Percentiles rank a stretch among this genome's conserved stretches.
Conservation (phyloP, 495 filamentous ascomycete species). For the Stereocaulon alpinum region DNA sequence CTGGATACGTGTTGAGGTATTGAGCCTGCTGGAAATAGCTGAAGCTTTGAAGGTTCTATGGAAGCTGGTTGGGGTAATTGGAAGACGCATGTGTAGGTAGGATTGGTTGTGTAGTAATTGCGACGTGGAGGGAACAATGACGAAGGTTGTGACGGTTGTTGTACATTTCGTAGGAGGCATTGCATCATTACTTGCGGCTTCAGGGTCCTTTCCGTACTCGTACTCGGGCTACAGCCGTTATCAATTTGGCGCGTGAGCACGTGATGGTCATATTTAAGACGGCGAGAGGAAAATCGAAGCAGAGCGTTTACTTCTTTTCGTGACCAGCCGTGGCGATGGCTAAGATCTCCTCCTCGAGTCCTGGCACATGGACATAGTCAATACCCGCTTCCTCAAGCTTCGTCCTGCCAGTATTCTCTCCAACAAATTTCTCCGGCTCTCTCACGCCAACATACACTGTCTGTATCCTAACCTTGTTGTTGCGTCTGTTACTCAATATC, state of each 20-base stretch:
- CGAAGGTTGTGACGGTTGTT: background rate
- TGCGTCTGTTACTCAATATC: conserved; percentile 46
- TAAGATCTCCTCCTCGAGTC: conserved; percentile 74
- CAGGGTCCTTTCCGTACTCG: conserved; percentile 8
- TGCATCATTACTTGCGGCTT: conserved; percentile 7
- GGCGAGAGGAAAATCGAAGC: background rate
- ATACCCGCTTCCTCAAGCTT: conserved; percentile 68
- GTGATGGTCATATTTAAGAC: background rate
- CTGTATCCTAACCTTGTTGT: conserved; percentile 39
- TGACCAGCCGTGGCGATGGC: conserved; percentile 75
- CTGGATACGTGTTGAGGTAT: background rate
- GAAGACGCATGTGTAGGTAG: conserved; percentile 15
- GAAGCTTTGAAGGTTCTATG: conserved; percentile 6
- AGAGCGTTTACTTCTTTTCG: conserved; percentile 27
- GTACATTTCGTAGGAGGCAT: background rate
- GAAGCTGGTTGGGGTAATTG: conserved; percentile 3
- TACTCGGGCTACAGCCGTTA: conserved; percentile 3
- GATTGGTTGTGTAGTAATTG: background rate
- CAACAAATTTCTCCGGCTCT: conserved; percentile 85
- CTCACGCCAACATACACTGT: conserved; percentile 80
- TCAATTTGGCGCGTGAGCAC: background rate
- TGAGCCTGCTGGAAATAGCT: background rate
- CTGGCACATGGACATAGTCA: conserved; percentile 55
- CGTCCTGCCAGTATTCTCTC: conserved; percentile 60
- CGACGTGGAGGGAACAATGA: background rate